Conservation (phyloP, 2,329 filamentous ascomycete species). For the Metarhizium anisopliae region DNA sequence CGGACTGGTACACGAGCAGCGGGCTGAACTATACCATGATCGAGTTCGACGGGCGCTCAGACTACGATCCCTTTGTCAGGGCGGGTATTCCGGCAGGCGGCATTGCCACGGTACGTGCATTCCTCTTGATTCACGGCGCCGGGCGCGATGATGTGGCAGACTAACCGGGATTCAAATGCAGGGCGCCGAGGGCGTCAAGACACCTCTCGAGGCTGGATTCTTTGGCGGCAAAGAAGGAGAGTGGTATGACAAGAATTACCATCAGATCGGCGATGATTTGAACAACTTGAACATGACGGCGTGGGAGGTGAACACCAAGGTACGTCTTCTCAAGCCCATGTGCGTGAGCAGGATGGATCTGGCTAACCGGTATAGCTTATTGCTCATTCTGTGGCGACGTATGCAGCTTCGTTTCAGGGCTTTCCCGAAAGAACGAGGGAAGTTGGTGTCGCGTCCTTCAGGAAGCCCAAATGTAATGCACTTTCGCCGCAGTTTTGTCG, state of each 20-base stretch:
- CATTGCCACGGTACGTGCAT: constrained; percentile 46
- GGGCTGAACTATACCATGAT: constrained; percentile 61
- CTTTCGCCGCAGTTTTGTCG: background rate
- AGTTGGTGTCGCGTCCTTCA: constrained; percentile 11
- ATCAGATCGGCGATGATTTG: constrained; percentile 52
- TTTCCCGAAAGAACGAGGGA: constrained; percentile 47
- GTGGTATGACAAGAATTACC: constrained; percentile 52
- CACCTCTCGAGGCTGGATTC: constrained; percentile 49
- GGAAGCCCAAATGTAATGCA: constrained; percentile 11
- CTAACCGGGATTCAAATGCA: background rate
- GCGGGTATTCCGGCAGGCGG: constrained; percentile 66
- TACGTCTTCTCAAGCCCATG: constrained; percentile 13
- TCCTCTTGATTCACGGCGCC: background rate
- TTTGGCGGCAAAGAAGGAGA: constrained; percentile 64
- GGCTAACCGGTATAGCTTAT: constrained; percentile 38
- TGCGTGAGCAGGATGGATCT: background rate
- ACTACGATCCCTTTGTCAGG: constrained; percentile 70
- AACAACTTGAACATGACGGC: constrained; percentile 49
- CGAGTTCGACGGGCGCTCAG: constrained; percentile 68
- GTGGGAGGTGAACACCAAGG: constrained; percentile 53
- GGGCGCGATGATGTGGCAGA: background rate
- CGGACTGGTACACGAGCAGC: constrained; percentile 54
- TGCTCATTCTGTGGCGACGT: constrained; percentile 65
- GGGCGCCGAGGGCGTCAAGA: constrained; percentile 71
- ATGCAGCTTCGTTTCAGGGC: constrained; percentile 53